These are phyloP conservation scores for Rhododendron henanense DNA, from an alignment of 148 eudicot species.

Conservation along the genomic window DNA sequence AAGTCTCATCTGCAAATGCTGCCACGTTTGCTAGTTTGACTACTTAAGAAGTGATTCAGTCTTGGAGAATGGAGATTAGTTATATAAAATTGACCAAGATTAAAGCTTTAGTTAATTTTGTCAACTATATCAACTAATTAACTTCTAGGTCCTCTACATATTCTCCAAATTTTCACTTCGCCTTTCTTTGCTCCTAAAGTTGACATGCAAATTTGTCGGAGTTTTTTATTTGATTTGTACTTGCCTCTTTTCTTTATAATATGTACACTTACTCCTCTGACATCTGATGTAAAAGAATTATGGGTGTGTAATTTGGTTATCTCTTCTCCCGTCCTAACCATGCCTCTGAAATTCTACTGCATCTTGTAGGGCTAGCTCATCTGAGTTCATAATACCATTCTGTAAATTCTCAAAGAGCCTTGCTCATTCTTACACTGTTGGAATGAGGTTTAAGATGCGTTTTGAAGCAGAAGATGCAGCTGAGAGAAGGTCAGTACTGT, in stretches of 20 bases:
- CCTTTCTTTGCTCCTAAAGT: neutral
- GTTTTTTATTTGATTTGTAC: neutral
- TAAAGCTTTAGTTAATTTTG: neutral
- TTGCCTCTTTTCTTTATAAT: neutral
- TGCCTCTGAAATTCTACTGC: neutral
- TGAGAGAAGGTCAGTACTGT: slow-evolving; percentile 60
- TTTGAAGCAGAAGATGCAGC: slow-evolving; percentile 81
- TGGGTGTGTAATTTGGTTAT: neutral
- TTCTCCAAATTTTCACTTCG: neutral
- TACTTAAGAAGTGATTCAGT: neutral
- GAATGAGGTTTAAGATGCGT: slow-evolving; percentile 84
- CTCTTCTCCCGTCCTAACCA: neutral
- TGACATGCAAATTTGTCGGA: neutral
- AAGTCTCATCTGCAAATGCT: neutral
- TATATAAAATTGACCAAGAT: neutral
- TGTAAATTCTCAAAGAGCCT: slow-evolving; percentile 65
- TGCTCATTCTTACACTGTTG: slow-evolving; percentile 44
- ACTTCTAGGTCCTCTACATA: neutral
- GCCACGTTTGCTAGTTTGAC: neutral
- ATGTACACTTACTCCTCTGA: neutral
- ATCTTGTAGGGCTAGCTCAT: slow-evolving; percentile 61
- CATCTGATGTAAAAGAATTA: neutral
- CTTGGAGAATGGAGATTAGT: neutral
- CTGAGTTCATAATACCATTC: slow-evolving; percentile 72
- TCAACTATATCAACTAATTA: neutral